Evolutionary conservation across 305 asterid genomes (phyloP).

Genomic region (Fraxinus platypoda): DNA sequence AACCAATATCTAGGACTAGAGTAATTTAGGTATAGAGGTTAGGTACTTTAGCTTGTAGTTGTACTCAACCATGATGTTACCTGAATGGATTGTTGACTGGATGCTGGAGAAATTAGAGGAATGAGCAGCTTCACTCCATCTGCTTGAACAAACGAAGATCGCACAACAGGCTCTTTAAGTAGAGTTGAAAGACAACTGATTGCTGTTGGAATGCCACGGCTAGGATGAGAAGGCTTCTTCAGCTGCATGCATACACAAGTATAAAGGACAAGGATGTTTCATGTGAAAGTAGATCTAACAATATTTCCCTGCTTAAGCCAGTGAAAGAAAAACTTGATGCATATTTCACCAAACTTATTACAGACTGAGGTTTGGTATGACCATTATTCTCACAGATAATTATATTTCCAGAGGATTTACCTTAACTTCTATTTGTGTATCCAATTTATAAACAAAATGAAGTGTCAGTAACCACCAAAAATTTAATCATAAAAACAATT

Average conservation of each 20-base stretch:
- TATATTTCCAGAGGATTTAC: slow-evolving; percentile 10
- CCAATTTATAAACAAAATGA: slow-evolving; percentile 5
- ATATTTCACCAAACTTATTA: not conserved
- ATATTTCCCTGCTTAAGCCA: not conserved
- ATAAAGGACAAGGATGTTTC: slow-evolving; percentile 12
- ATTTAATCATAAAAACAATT: not conserved
- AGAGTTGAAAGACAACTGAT: slow-evolving; percentile 76
- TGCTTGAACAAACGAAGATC: slow-evolving; percentile 82
- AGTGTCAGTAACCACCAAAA: not conserved
- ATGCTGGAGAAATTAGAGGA: slow-evolving; percentile 85
- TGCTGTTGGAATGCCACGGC: slow-evolving; percentile 72
- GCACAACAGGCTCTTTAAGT: slow-evolving; percentile 74
- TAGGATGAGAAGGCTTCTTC: slow-evolving; percentile 83
- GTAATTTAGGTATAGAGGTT: not conserved
- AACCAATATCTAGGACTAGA: slow-evolving; percentile 11
- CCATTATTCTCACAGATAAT: slow-evolving; percentile 15
- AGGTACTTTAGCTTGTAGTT: not conserved
- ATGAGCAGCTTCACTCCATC: slow-evolving; percentile 86
- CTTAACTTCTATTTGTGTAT: not conserved
- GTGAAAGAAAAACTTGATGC: slow-evolving; percentile 3
- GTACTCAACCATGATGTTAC: slow-evolving; percentile 28
- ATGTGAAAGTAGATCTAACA: not conserved
- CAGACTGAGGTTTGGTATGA: not conserved
- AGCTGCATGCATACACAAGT: slow-evolving; percentile 44
- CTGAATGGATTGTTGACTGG: slow-evolving; percentile 94